Evolutionary conservation across 148 eudicot species (phyloP).

Genomic region (Simmondsia chinensis): DNA sequence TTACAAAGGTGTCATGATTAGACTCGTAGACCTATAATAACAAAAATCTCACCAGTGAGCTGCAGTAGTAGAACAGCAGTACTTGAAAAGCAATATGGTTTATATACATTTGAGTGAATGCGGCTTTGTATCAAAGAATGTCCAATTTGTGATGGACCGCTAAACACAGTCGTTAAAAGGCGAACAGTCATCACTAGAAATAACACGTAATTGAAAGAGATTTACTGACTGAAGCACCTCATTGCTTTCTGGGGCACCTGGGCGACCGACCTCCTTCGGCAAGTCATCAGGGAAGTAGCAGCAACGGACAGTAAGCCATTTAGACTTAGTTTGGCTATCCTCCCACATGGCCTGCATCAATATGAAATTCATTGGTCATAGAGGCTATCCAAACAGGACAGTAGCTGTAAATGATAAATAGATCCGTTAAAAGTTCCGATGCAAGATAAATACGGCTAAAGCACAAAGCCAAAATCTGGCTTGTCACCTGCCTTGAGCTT

Average conservation of each 20-base stretch:
- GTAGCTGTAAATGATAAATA: neutral
- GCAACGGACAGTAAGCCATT: constrained; percentile 52
- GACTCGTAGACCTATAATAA: constrained; percentile 82
- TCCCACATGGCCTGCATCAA: constrained; percentile 95
- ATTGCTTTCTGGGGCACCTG: constrained; percentile 71
- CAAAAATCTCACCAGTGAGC: neutral
- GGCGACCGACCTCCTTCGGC: constrained; percentile 86
- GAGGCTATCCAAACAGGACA: constrained; percentile 1
- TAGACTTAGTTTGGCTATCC: constrained; percentile 50
- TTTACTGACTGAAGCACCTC: constrained; percentile 42
- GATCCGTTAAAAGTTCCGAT: neutral
- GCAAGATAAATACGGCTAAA: neutral
- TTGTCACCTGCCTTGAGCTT: constrained; percentile 48
- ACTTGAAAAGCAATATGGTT: neutral
- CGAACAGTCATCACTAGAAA: too few relatives aligned
- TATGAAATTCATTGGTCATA: constrained; percentile 1
- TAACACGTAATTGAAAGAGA: neutral
- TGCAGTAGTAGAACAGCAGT: too few relatives aligned
- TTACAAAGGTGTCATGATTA: constrained; percentile 38
- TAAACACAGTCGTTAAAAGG: neutral
- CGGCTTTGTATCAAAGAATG: too few relatives aligned
- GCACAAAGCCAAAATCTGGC: neutral
- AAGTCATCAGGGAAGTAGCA: constrained; percentile 91
- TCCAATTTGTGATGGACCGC: too few relatives aligned
- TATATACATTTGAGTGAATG: neutral